phyloP scores from a whole-genome alignment of 2,329 filamentous ascomycete genomes.

The Aureobasidium sp. region DNA sequence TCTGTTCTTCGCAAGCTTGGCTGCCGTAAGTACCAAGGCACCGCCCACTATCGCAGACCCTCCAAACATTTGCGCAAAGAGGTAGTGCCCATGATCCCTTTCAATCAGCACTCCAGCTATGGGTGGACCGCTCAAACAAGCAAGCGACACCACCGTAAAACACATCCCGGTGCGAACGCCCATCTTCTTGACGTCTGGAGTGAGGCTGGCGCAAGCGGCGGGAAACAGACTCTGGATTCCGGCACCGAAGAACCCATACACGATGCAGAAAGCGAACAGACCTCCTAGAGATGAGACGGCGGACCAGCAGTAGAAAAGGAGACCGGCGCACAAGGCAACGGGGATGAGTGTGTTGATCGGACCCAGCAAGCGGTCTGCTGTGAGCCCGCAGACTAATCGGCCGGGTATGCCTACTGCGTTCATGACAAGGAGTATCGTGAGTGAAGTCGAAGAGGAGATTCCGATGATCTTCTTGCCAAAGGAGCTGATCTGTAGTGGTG shows the following conservation, averaged over 20 bases:
- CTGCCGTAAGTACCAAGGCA: not conserved
- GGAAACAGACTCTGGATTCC: conserved; percentile 42
- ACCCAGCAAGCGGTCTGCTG: conserved; percentile 48
- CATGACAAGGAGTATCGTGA: conserved; percentile 51
- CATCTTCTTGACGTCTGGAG: conserved; percentile 39
- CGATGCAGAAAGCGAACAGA: conserved; percentile 38
- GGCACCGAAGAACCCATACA: conserved; percentile 40
- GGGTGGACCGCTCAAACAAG: conserved; percentile 40
- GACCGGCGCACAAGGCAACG: conserved; percentile 38
- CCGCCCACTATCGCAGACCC: not conserved
- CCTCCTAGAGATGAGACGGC: conserved; percentile 36
- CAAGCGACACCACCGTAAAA: conserved; percentile 39
- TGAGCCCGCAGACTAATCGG: conserved; percentile 45
- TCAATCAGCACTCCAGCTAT: conserved; percentile 21
- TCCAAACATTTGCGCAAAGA: not conserved
- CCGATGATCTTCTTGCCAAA: conserved; percentile 32
- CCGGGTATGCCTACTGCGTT: conserved; percentile 51
- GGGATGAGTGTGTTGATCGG: conserved; percentile 51
- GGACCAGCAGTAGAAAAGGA: conserved; percentile 52
- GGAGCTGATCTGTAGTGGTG: conserved; percentile 18
- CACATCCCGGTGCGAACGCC: conserved; percentile 45
- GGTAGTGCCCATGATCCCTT: not conserved
- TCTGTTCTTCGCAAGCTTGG: not conserved
- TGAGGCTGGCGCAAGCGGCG: conserved; percentile 36
- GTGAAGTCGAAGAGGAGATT: conserved; percentile 45